Conservation (phyloP, 2,329 filamentous ascomycete species). For the Fusarium sp. region DNA sequence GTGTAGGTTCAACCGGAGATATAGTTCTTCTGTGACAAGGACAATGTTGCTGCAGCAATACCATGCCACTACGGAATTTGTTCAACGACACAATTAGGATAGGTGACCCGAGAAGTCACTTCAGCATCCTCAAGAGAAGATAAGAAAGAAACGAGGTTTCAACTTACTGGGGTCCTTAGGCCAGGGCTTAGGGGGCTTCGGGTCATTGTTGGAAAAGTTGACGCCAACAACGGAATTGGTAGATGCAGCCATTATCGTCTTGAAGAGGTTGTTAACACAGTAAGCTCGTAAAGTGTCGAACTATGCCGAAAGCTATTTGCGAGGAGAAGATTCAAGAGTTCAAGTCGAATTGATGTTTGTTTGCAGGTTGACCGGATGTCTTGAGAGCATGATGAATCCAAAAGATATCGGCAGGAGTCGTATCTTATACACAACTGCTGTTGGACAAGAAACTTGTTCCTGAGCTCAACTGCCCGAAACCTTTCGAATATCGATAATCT, state of each 20-base stretch:
- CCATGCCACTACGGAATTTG: slow-evolving; percentile 16
- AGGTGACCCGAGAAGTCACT: not conserved
- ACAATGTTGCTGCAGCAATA: slow-evolving; percentile 21
- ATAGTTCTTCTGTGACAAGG: slow-evolving; percentile 14
- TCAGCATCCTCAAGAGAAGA: not conserved
- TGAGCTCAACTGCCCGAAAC: not conserved
- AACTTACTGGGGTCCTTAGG: slow-evolving; percentile 34
- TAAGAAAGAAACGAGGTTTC: not conserved
- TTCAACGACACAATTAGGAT: slow-evolving; percentile 11
- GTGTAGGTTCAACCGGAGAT: slow-evolving; percentile 8
- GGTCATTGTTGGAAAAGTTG: slow-evolving; percentile 14
- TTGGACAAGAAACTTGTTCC: slow-evolving; percentile 2
- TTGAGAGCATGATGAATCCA: not conserved
- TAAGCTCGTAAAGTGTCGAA: not conserved
- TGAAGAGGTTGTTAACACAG: not conserved
- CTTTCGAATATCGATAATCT: not conserved
- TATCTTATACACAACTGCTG: slow-evolving; percentile 21
- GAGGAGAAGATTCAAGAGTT: not conserved
- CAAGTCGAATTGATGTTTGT: not conserved
- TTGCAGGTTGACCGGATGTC: slow-evolving; percentile 7
- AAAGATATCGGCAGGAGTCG: not conserved
- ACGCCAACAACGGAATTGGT: slow-evolving; percentile 2
- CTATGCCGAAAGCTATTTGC: not conserved
- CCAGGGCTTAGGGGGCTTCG: slow-evolving; percentile 23
- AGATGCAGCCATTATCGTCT: slow-evolving; percentile 24